A percentile compares a stretch with the other conserved stretches of the same genome.
Conservation (phyloP, 2,329 filamentous ascomycete genomes). For the Alternaria sp. region DNA sequence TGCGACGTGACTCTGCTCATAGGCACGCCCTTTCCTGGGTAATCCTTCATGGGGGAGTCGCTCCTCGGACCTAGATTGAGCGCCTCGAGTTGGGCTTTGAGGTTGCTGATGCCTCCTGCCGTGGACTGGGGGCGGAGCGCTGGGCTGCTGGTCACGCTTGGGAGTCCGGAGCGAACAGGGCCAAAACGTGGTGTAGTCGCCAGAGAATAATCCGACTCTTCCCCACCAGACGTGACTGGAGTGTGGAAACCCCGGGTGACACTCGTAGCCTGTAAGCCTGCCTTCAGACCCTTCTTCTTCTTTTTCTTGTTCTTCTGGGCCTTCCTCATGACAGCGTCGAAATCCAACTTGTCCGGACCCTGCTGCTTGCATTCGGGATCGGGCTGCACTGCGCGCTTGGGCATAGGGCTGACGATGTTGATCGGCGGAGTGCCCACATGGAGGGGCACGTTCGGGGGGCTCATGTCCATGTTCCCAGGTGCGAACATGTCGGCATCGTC, state of each 20-base stretch:
- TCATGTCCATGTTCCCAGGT: constrained; percentile 37
- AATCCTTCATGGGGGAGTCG: constrained; percentile 62
- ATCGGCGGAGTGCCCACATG: constrained; percentile 49
- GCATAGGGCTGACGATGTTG: constrained; percentile 44
- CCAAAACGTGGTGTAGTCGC: constrained; percentile 54
- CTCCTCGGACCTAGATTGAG: constrained; percentile 71
- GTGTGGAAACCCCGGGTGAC: constrained; percentile 60
- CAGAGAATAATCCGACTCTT: constrained; percentile 62
- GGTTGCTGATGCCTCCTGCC: constrained; percentile 77
- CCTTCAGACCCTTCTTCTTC: constrained; percentile 46
- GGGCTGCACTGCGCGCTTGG: constrained; percentile 38
- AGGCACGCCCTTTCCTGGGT: constrained; percentile 57
- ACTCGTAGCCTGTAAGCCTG: constrained; percentile 41
- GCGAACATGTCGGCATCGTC: constrained; percentile 28
- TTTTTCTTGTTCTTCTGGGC: constrained; percentile 51
- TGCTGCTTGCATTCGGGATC: constrained; percentile 32
- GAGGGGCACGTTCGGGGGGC: constrained; percentile 27
- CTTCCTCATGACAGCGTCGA: constrained; percentile 49
- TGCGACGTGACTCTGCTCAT: constrained; percentile 44
- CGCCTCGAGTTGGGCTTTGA: constrained; percentile 82
- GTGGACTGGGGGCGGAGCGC: constrained; percentile 59
- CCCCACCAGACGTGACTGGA: constrained; percentile 61
- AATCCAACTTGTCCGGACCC: constrained; percentile 49
- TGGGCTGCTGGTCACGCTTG: constrained; percentile 62
- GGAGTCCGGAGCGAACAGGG: constrained; percentile 53